Evolutionary conservation across 495 filamentous ascomycete genomes (phyloP), one percentile per base, ranked within the genome.

Genomic region (Penicillium dipodomyicola): DNA sequence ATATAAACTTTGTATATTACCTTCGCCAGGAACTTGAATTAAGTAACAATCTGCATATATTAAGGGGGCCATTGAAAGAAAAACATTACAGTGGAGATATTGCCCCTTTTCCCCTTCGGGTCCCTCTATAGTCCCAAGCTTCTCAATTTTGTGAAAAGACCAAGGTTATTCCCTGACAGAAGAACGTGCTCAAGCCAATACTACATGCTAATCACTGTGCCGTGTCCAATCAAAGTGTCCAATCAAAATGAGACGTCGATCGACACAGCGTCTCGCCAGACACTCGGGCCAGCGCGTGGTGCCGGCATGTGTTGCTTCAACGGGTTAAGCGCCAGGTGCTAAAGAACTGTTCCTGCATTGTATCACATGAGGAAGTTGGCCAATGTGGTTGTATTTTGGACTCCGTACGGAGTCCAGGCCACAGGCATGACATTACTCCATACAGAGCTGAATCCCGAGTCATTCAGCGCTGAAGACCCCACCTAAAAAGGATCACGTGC

Each of bases 261-360:
- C 23, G 25, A 39, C n/a, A 39, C 2, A 52, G 49, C 61, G 57
- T 52, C 52, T 61, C 52, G 54, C 59, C 49, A 42, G 29, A 41
- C 57, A 50, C 57, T 65, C 57, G 60, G 63, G 45, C 63, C 65
- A 68, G 33, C 57, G 54, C 57, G 62, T 59, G 55, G 35, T 10
- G 65, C 55, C 59, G 54, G 48, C 49, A 37, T 52, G 19, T 47
- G 17, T 51, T 65, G 32, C 65, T 63, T 20, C 40, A 65, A 55
- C 53, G 23, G 63, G 63, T 17, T 50, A 56, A 61, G 64, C 52
- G 55, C 14, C 43, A 33, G 3, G 12, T 17, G 15, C 37, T 32
- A 43, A 52, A 42, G 39, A 17, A 33, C 27, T 45, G 17, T 44
- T 25, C 37, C 39, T 48, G 50, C 35, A 49, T 40, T 30, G 27